Conservation (phyloP, 495 filamentous ascomycete species). For the Aspergillus nidulans region DNA sequence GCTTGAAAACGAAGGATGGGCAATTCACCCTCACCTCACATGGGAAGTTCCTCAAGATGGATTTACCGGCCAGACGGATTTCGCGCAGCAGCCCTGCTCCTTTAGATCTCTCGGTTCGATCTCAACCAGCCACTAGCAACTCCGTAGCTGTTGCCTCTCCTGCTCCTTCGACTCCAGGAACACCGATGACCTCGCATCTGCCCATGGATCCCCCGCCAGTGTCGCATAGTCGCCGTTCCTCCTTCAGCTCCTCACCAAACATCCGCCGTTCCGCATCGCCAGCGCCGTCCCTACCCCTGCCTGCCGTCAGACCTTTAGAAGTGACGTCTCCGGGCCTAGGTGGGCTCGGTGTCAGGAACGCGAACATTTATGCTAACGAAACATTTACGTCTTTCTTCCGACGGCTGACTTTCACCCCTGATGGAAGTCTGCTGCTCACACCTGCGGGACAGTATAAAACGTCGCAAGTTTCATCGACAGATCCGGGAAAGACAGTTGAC, state of each 20-base stretch:
- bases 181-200: conserved; percentile 79
- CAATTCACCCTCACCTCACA: conserved; percentile 83
- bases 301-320: conserved; percentile 94
- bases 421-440: conserved; percentile 91
- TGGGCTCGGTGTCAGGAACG: conserved; percentile 68
- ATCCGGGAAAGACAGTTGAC: conserved; percentile 67
- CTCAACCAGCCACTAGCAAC: conserved; percentile 54
- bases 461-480: conserved; percentile 60
- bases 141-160: conserved; percentile 70
- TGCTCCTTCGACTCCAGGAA: conserved; percentile 88
- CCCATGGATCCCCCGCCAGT: conserved; percentile 97
- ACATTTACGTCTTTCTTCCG: conserved; percentile 97
- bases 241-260: conserved; percentile 84
- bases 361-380: conserved; percentile 94
- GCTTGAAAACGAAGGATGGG: conserved; percentile 91
- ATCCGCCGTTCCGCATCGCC: conserved; percentile 87
- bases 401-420: conserved; percentile 87
- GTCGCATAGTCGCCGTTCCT: conserved; percentile 88
- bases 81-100: conserved; percentile 92
- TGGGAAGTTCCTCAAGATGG: conserved; percentile 76
- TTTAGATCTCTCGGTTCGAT: conserved; percentile 61
- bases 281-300: conserved; percentile 90
- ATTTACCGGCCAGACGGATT: conserved; percentile 83
- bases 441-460: conserved; percentile 95
- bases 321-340: conserved; percentile 68